Evolutionary conservation across 768 basidiomycete genomes (phyloP), one percentile per base, ranked within the genome.

Genomic region (Psilocybe cubensis): DNA sequence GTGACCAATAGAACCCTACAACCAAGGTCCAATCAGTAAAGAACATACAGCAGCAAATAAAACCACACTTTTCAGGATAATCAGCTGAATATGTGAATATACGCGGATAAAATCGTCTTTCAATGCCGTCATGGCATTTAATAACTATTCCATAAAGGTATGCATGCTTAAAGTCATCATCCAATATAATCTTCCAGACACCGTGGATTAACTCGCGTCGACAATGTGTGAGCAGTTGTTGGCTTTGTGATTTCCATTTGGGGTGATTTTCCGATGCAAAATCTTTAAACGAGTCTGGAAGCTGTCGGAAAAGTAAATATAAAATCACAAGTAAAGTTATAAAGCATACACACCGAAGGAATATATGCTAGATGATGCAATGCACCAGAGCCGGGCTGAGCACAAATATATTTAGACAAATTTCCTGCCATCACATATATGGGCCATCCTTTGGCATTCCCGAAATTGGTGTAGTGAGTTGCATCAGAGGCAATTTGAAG

Each of bases 291-390:
- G 17, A 38, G 1, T 53, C 25, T 33, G 68, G 66, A 0, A 69
- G 64, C 17, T 72, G 62, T 8, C 5, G 20, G 23, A 33, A 8
- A 18, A 28, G 4, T 12, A 12, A 14, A 8, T 48, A n/a, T n/a
- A n/a, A n/a, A n/a, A n/a, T n/a, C n/a, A n/a, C n/a, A n/a, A n/a
- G n/a, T n/a, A n/a, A n/a, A n/a, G n/a, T n/a, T n/a, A n/a, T n/a
- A n/a, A n/a, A n/a, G n/a, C n/a, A n/a, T n/a, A n/a, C n/a, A n/a
- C 25, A 69, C 66, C 57, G 66, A 64, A 0, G 76, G 77, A 35
- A 83, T 71, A 61, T 79, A 81, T 2, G 74, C 78, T 3, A 79
- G 17, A 52, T 77, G 77, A 54, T 81, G 74, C 6, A 65, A 66
- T 2, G 74, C 65, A 23, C 65, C 60, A 0, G 64, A 63, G 3